A percentile compares a stretch with the other conserved stretches of the same genome.
Conservation (phyloP, 306 rosid genomes). For the Inga oerstediana region DNA sequence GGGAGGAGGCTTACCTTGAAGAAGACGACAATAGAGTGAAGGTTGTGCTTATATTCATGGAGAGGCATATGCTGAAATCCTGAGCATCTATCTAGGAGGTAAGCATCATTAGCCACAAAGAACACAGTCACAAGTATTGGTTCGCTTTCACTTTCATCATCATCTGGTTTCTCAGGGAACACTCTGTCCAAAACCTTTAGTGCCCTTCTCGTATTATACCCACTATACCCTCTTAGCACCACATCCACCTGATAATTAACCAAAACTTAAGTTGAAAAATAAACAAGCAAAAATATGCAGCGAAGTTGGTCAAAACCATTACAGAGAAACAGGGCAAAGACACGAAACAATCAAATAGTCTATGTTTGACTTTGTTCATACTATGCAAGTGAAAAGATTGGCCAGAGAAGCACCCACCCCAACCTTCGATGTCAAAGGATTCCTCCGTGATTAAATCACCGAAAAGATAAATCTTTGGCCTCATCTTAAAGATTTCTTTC, state of each 20-base stretch:
- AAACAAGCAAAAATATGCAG: not conserved
- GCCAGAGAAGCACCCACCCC: constrained; percentile 81
- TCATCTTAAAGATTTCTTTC: not conserved
- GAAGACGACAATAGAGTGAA: constrained; percentile 60
- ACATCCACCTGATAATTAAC: not conserved
- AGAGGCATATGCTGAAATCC: constrained; percentile 80
- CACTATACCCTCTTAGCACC: constrained; percentile 59
- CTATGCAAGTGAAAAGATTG: constrained; percentile 74
- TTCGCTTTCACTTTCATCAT: constrained; percentile 31
- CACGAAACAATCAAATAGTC: not conserved
- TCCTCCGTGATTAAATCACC: constrained; percentile 65
- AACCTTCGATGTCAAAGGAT: constrained; percentile 67
- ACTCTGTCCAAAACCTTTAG: constrained; percentile 68
- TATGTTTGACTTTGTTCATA: constrained; percentile 7
- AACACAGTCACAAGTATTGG: too few species aligned
- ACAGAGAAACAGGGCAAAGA: not conserved
- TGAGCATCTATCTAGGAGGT: constrained; percentile 65
- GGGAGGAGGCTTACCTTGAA: constrained; percentile 56
- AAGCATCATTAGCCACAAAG: not conserved
- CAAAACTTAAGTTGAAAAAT: not conserved
- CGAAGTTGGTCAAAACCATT: not conserved
- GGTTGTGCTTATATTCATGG: constrained; percentile 67
- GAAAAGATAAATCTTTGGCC: too few species aligned
- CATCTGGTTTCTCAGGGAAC: constrained; percentile 45
- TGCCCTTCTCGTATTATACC: constrained; percentile 87